Evolutionary conservation across 306 rosid genomes (phyloP), one percentile per base, ranked within the genome.

Genomic region (Castanea crenata): DNA sequence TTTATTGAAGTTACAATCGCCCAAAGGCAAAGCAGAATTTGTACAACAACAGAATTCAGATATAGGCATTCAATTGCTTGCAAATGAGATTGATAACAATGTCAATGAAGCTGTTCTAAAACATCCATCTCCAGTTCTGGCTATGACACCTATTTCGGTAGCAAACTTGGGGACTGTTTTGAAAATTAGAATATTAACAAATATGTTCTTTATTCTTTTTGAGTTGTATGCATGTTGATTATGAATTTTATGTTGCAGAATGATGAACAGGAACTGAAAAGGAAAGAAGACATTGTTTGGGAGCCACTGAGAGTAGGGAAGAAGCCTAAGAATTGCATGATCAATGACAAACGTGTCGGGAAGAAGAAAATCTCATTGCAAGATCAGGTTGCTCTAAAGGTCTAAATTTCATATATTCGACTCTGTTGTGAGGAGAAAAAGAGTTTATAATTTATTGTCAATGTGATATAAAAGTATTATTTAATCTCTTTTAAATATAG

Each of bases 351-450:
- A 35, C 77, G 44, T 32, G 79, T 55, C 5, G 84, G 78, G 71
- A 86, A 89, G 77, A 82, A 73, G 87, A 86, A 86, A 74, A 71
- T 76, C 15, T 44, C 81, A 12, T 74, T 80, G 77, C 83, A 79
- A 63, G 91, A 89, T 35, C 68, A 75, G 75, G 82, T 91, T 23
- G 80, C 56, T 83, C 69, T 84, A 74, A 46, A 62, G 73, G 79
- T 82, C 67, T 87, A 69, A 74, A 70, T 78, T 74, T 55, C 18
- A 44, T 58, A 10, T 67, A 18, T 74, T 55, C 44, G 63, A 7
- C 74, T 41, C 27, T 2, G 73, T 64, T 46, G n/a, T 59, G 84
- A 71, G 44, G 78, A 55, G 54, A 34, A 80, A 21, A 29, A 63
- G 44, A 29, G 20, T 27, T 21, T 4, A 58, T 23, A 13, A 13